Conservation (phyloP, 768 basidiomycete species). For the Ephemerocybe angulata region DNA sequence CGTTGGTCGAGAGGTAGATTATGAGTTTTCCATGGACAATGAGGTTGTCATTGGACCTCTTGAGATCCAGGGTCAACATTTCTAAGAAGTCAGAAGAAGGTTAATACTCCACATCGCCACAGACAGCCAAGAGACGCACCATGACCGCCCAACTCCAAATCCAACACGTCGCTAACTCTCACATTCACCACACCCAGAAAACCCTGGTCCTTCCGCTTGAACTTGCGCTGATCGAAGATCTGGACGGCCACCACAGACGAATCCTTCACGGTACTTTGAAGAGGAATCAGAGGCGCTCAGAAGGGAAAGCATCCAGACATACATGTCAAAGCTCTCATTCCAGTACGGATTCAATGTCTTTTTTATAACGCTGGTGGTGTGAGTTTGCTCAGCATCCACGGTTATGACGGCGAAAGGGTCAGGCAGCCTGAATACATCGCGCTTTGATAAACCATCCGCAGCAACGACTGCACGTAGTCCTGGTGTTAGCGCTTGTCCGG, state of each 20-base stretch:
- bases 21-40: conserved; percentile 98
- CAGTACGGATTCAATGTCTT: conserved; percentile 94
- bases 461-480: conserved; percentile 69
- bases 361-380: conserved; percentile 95
- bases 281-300: no score
- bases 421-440: conserved; percentile 93
- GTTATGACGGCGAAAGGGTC: conserved; percentile 99
- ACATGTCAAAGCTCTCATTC: conserved; percentile 99
- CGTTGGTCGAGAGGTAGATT: conserved; percentile 92
- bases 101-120: no score
- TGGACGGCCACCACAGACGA: conserved; percentile 97
- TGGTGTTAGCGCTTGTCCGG: no score
- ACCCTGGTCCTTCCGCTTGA: conserved; percentile 96
- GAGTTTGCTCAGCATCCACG: conserved; percentile 95
- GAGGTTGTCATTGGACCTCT: conserved; percentile 98
- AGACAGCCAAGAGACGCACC: no score
- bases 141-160: conserved; percentile 89
- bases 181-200: conserved; percentile 98
- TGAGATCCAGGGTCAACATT: conserved; percentile 94
- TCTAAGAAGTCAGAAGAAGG: no score
- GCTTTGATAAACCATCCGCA: conserved; percentile 89
- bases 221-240: conserved; percentile 99
- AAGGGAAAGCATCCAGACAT: no score
- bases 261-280: conserved; percentile 95
- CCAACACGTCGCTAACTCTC: conserved; percentile 83